These are phyloP conservation scores for Apiotrichum sp. DNA, from an alignment of 1,284 basidiomycete species.

Conservation along the genomic window DNA sequence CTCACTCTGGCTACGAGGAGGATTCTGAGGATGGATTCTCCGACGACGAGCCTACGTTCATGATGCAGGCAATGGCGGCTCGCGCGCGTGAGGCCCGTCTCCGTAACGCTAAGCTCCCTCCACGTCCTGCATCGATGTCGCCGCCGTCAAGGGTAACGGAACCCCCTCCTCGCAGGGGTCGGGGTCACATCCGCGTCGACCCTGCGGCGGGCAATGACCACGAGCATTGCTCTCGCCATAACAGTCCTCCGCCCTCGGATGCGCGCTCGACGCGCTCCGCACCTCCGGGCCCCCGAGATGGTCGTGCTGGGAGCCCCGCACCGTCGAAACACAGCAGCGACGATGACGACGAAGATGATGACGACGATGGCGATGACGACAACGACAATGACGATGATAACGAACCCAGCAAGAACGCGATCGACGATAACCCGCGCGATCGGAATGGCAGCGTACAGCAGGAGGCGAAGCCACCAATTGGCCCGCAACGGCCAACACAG, in stretches of 20 bases:
- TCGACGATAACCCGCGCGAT: neutral
- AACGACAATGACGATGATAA: conserved; percentile 22
- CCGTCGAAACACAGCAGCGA: conserved; percentile 52
- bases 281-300: conserved; percentile 31
- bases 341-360: conserved; percentile 30
- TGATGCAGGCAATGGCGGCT: conserved; percentile 2
- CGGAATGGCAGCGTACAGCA: conserved; percentile 1
- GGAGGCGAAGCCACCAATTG: neutral
- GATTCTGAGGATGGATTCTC: conserved; percentile 35
- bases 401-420: conserved; percentile 2
- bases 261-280: conserved; percentile 19
- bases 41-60: conserved; percentile 11
- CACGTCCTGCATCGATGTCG: conserved; percentile 7
- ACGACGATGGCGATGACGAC: conserved; percentile 56
- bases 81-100: conserved; percentile 1
- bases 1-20: conserved; percentile 26
- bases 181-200: conserved; percentile 35
- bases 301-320: conserved; percentile 35
- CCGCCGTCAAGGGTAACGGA: conserved; percentile 20
- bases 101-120: neutral
- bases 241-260: conserved; percentile 31
- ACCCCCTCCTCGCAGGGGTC: conserved; percentile 29
- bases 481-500: neutral
- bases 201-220: conserved; percentile 10
- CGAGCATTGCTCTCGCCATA: conserved; percentile 31